Percentiles rank a stretch among this genome's conserved stretches.
phyloP scores from a whole-genome alignment of 148 eudicot species.

The Gaultheria prostrata region DNA sequence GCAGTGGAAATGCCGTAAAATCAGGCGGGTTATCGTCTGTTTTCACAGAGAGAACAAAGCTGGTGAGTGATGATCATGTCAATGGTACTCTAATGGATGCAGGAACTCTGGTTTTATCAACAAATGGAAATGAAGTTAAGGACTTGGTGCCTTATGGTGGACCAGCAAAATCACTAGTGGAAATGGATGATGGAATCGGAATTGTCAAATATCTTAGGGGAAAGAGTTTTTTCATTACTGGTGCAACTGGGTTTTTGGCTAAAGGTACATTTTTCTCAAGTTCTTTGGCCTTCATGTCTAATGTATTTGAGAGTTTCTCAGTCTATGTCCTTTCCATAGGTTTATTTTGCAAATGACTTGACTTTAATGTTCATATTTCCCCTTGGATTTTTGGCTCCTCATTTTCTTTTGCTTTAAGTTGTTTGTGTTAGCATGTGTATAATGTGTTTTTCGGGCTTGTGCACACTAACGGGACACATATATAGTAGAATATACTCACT shows the following conservation, averaged over 20 bases:
- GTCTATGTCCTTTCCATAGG: not conserved
- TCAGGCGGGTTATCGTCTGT: conserved; percentile 47
- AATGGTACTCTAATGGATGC: conserved; percentile 41
- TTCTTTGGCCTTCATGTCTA: not conserved
- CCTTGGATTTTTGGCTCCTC: not conserved
- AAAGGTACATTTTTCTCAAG: conserved; percentile 50
- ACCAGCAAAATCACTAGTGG: conserved; percentile 32
- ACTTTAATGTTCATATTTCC: not conserved
- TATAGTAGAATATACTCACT: not conserved
- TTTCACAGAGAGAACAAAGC: conserved; percentile 49
- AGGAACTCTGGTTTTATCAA: conserved; percentile 40
- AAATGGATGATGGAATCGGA: conserved; percentile 59
- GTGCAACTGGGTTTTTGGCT: conserved; percentile 93
- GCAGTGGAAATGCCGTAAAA: conserved; percentile 47
- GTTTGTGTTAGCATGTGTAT: not conserved
- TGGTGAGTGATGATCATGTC: conserved; percentile 36
- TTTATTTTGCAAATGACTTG: not conserved
- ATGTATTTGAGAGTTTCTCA: not conserved
- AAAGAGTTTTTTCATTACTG: conserved; percentile 74
- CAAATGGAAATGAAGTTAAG: conserved; percentile 55
- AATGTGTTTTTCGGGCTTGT: not conserved
- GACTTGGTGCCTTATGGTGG: conserved; percentile 46
- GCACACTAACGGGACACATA: not conserved
- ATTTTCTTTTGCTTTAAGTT: not conserved
- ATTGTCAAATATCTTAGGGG: conserved; percentile 72